Conservation (phyloP, 495 filamentous ascomycete species). For the Hypoxylon subgilvum region DNA sequence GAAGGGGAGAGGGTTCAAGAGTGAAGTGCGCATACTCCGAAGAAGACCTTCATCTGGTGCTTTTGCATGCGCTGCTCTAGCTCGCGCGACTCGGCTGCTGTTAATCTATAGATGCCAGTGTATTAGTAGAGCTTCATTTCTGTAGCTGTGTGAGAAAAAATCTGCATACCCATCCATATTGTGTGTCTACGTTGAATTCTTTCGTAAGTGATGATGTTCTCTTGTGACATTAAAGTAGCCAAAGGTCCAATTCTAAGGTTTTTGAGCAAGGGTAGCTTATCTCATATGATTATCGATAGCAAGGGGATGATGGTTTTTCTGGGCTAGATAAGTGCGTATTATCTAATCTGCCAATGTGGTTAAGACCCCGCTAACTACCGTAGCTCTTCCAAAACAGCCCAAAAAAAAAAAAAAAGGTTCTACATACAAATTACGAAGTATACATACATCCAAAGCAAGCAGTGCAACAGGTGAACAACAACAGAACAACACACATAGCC, state of each 20-base stretch:
- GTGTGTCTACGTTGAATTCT: too few species aligned
- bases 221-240: neutral
- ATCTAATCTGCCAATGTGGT: too few species aligned
- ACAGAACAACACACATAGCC: neutral
- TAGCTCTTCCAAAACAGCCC: too few species aligned
- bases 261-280: too few species aligned
- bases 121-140: constrained; percentile 16
- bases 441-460: too few species aligned
- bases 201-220: neutral
- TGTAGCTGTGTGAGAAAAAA: neutral
- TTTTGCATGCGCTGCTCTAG: constrained; percentile 89
- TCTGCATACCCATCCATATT: constrained; percentile 38
- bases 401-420: too few species aligned
- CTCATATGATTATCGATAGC: too few species aligned
- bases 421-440: too few species aligned
- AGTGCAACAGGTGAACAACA: too few species aligned
- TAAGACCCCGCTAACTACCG: too few species aligned
- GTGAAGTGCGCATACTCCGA: constrained; percentile 72
- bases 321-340: too few species aligned
- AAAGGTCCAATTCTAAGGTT: too few species aligned
- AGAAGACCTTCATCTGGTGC: constrained; percentile 98
- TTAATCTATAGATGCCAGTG: constrained; percentile 59
- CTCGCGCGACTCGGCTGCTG: constrained; percentile 83
- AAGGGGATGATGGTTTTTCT: neutral
- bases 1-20: neutral